Evolutionary conservation across 129 eudicot genomes (phyloP).

Genomic region (Centaurea solstitialis): DNA sequence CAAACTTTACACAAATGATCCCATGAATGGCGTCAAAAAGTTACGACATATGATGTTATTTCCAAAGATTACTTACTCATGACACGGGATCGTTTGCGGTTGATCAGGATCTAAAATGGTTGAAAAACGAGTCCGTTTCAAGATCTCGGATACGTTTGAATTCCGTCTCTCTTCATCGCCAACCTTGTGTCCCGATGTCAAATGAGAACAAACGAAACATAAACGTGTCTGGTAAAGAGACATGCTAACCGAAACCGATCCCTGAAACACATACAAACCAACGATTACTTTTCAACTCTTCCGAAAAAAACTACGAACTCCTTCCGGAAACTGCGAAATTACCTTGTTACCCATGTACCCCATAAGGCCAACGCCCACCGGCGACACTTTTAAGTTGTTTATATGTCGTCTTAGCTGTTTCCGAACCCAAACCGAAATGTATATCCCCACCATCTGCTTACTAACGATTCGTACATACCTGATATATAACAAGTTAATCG

Average conservation of each 20-base stretch:
- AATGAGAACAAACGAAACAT: slow-evolving; percentile 94
- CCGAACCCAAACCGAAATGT: slow-evolving; percentile 92
- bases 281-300: neutral
- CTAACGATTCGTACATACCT: slow-evolving; percentile 84
- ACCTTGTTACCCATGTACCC: slow-evolving; percentile 99
- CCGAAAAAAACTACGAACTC: neutral
- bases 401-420: slow-evolving; percentile 84
- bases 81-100: slow-evolving; percentile 86
- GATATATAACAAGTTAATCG: slow-evolving; percentile 25
- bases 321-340: neutral
- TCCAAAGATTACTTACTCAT: slow-evolving; percentile 68
- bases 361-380: slow-evolving; percentile 98
- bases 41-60: neutral
- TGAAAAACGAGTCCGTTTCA: slow-evolving; percentile 88
- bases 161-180: slow-evolving; percentile 91
- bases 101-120: slow-evolving; percentile 64
- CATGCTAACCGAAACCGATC: slow-evolving; percentile 96
- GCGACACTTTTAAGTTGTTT: slow-evolving; percentile 86
- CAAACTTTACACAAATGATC: slow-evolving; percentile 13
- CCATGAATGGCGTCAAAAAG: neutral
- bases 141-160: slow-evolving; percentile 77
- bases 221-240: slow-evolving; percentile 82
- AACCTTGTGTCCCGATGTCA: slow-evolving; percentile 85
- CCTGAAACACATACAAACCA: slow-evolving; percentile 46
- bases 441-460: slow-evolving; percentile 98